A percentile compares a stretch with the other conserved stretches of the same genome.
Evolutionary conservation across 2,329 filamentous ascomycete species (phyloP).

Genomic region (Claviceps humidiphila): DNA sequence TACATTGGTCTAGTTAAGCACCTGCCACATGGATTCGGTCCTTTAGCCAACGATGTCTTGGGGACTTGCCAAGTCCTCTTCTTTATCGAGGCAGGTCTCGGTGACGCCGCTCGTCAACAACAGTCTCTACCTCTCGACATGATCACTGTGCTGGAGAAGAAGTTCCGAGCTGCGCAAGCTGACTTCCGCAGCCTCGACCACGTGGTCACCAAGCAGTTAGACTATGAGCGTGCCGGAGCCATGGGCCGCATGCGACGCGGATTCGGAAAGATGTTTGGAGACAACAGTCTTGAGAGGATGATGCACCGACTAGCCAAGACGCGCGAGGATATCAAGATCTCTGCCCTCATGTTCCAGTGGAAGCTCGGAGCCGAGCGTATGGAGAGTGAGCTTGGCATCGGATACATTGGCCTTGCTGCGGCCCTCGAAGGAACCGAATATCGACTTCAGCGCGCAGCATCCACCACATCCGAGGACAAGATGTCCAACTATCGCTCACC

Average conservation of each 20-base stretch:
- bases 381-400: conserved; percentile 49
- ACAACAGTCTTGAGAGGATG: conserved; percentile 49
- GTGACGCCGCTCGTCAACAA: conserved; percentile 34
- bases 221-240: conserved; percentile 46
- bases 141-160: conserved; percentile 48
- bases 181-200: conserved; percentile 53
- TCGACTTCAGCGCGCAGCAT: conserved; percentile 9
- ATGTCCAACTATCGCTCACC: conserved; percentile 1
- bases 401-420: conserved; percentile 53
- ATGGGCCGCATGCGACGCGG: conserved; percentile 47
- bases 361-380: conserved; percentile 44
- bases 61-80: conserved; percentile 53
- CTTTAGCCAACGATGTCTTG: conserved; percentile 52
- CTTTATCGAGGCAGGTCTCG: conserved; percentile 53
- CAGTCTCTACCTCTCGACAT: conserved; percentile 47
- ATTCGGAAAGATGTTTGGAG: conserved; percentile 49
- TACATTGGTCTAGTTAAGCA: conserved; percentile 45
- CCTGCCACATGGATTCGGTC: conserved; percentile 41
- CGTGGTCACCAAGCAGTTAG: conserved; percentile 46
- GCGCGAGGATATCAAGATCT: conserved; percentile 49
- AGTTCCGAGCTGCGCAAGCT: conserved; percentile 45
- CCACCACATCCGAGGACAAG: conserved; percentile 6
- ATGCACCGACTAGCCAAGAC: conserved; percentile 41
- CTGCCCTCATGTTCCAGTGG: conserved; percentile 52
- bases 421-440: conserved; percentile 37